Evolutionary conservation across 805 yeast species (phyloP), one percentile per base, ranked within the genome.

Genomic region (Barnettozyma botsteinii): DNA sequence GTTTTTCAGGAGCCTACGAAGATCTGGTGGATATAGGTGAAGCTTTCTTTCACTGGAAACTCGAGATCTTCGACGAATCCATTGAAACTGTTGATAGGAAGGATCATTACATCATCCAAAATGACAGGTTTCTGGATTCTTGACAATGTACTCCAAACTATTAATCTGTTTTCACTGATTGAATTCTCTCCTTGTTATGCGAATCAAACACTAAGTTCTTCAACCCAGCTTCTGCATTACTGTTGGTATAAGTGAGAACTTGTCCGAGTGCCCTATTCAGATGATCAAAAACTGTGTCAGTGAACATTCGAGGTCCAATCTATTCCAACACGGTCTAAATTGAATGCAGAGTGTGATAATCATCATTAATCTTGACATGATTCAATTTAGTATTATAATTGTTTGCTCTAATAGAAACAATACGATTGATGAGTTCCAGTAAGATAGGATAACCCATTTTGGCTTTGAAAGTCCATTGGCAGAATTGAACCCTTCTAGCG

Each of bases 371-470:
- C 66, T 60, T 37, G 39, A 51, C 48, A 42, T 45, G 42, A 35
- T 39, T 35, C 37, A 48, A 38, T 59, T n/a, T n/a, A n/a, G n/a
- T n/a, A n/a, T n/a, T n/a, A n/a, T n/a, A n/a, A n/a, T n/a, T n/a
- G n/a, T n/a, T n/a, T n/a, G n/a, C n/a, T n/a, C n/a, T n/a, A n/a
- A n/a, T n/a, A n/a, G n/a, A n/a, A 1, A 73, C 72, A 43, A 78
- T 78, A 35, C 60, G 62, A 17, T 78, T 70, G 41, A 78, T 77
- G 34, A 75, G 55, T 47, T 77, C 81, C 42, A 79, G 66, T 40
- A 77, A 64, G 12, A 77, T 62, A 7, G 83, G 83, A 53, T 78
- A 83, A n/a, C 81, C 79, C 4, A 77, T 74, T 50, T 75, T 77
- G 25, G 78, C 66, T 55, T 75, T 79, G 38, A 78, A 64, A 10